phyloP scores from a whole-genome alignment of 2,329 filamentous ascomycete genomes.

The Lecanosticta acicola region DNA sequence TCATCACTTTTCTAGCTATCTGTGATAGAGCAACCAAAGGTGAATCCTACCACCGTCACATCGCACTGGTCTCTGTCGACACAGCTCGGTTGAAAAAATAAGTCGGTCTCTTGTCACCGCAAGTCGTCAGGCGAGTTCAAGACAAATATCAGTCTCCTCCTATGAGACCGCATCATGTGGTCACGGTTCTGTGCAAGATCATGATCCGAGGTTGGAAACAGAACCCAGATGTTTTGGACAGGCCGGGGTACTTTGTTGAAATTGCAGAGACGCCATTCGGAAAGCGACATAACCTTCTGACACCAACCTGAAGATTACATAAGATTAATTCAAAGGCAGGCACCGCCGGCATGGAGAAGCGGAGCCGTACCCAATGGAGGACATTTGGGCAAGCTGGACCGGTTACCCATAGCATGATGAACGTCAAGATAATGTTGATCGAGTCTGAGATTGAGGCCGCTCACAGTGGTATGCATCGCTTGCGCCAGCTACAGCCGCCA shows the following conservation, averaged over 20 bases:
- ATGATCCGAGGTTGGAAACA: constrained; percentile 28
- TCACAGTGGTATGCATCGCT: too few species aligned
- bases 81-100: constrained; percentile 30
- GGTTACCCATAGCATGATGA: constrained; percentile 1
- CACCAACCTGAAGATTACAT: constrained; percentile 23
- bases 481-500: too few species aligned
- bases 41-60: constrained; percentile 32
- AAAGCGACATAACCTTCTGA: constrained; percentile 24
- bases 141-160: constrained; percentile 25
- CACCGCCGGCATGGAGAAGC: constrained; percentile 10
- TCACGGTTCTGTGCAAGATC: constrained; percentile 28
- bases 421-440: too few species aligned
- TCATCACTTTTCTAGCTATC: constrained; percentile 27
- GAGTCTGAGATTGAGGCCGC: too few species aligned
- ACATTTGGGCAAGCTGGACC: not conserved
- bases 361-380: constrained; percentile 19
- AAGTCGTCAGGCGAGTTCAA: constrained; percentile 26
- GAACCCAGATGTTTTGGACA: constrained; percentile 20
- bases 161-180: constrained; percentile 29
- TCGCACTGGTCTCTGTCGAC: constrained; percentile 31
- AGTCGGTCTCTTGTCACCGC: constrained; percentile 31
- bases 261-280: constrained; percentile 26
- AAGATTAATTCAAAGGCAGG: constrained; percentile 14
- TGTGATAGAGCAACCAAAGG: constrained; percentile 31
- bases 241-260: constrained; percentile 16